Conservation (phyloP, 1,284 basidiomycete species). For the Tilletia horrida region DNA sequence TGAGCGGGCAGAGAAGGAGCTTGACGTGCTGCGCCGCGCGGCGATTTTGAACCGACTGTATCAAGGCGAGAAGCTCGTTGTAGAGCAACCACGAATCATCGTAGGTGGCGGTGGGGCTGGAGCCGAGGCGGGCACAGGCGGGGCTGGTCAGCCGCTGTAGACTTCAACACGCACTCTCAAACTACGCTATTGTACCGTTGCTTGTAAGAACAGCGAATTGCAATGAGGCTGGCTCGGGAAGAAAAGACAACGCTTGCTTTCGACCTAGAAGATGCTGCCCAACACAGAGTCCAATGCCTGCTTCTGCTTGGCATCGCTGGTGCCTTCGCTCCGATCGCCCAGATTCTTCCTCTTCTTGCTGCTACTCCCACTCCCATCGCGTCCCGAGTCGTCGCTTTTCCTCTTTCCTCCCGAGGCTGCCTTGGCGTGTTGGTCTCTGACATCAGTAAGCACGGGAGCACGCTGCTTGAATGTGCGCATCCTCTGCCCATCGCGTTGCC, state of each 20-base stretch:
- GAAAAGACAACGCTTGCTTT: too few species aligned
- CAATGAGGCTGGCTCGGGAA: too few species aligned
- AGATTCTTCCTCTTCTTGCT: constrained; percentile 14
- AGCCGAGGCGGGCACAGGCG: constrained; percentile 35
- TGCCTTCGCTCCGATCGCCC: background rate
- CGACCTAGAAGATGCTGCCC: constrained; percentile 16
- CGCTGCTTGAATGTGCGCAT: constrained; percentile 47
- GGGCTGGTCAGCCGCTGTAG: constrained; percentile 31
- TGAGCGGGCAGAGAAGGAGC: constrained; percentile 24
- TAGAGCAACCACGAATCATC: constrained; percentile 46
- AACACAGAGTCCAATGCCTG: constrained; percentile 17
- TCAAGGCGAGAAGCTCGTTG: constrained; percentile 51
- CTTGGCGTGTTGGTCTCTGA: constrained; percentile 36
- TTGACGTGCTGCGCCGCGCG: constrained; percentile 40
- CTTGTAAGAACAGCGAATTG: background rate
- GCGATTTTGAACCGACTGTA: constrained; percentile 52
- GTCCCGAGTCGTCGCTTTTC: background rate
- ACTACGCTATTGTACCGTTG: too few species aligned
- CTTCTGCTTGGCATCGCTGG: background rate
- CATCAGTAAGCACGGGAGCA: constrained; percentile 41
- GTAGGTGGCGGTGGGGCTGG: constrained; percentile 41
- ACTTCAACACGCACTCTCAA: background rate
- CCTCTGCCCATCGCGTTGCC: constrained; percentile 21
- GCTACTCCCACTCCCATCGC: background rate
- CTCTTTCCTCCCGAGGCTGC: background rate